Conservation (phyloP, 441 rosid genomes). For the Populus tomentosa region DNA sequence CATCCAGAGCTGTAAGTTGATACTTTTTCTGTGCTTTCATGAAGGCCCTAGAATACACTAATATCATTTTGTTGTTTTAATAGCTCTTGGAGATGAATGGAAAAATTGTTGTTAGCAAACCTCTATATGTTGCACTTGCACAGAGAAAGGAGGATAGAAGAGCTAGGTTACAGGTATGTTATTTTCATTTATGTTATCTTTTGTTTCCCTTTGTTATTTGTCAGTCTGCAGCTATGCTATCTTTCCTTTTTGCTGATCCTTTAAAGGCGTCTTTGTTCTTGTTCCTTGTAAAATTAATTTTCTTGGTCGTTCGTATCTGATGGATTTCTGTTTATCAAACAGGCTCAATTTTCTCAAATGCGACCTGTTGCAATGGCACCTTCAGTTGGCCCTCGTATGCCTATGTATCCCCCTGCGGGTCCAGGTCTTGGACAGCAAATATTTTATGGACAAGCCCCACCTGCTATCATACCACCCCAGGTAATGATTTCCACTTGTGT, state of each 20-base stretch:
- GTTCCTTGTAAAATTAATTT: background rate
- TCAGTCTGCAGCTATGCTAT: background rate
- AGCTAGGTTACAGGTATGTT: slow-evolving; percentile 63
- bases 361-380: slow-evolving; percentile 60
- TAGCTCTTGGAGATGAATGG: slow-evolving; percentile 73
- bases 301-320: background rate
- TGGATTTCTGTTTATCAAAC: slow-evolving; percentile 7
- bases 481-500: slow-evolving; percentile 19
- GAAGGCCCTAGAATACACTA: background rate
- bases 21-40: background rate
- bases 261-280: background rate
- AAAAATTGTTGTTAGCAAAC: slow-evolving; percentile 66
- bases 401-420: slow-evolving; percentile 64
- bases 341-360: slow-evolving; percentile 83
- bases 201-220: background rate
- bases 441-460: slow-evolving; percentile 80
- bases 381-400: slow-evolving; percentile 55
- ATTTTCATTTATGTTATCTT: background rate
- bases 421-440: slow-evolving; percentile 73
- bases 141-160: slow-evolving; percentile 70
- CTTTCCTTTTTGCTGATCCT: background rate
- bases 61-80: slow-evolving; percentile 9
- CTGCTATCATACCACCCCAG: slow-evolving; percentile 66
- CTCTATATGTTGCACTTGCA: slow-evolving; percentile 75
- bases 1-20: slow-evolving; percentile 65